phyloP scores from a whole-genome alignment of 257 asterid species.

The Cordia subcordata region DNA sequence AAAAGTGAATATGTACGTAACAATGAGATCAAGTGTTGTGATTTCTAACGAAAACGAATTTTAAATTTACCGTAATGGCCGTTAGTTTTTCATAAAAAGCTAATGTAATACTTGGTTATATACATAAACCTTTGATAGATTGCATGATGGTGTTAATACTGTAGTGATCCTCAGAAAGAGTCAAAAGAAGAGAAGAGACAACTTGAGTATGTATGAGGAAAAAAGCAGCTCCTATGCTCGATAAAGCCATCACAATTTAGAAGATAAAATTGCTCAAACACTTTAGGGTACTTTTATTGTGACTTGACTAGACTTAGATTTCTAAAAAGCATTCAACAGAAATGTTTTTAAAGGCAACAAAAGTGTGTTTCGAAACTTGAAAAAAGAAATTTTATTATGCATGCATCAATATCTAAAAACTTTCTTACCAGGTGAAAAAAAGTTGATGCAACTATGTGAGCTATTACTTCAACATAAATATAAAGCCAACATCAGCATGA shows the following conservation, averaged over 20 bases:
- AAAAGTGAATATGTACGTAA: too few species aligned
- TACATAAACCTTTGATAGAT: too few species aligned
- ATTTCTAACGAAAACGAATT: too few species aligned
- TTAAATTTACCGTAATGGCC: too few species aligned
- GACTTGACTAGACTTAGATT: conserved; percentile 39
- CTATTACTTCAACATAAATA: not conserved
- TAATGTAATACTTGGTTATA: too few species aligned
- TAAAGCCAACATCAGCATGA: conserved; percentile 16
- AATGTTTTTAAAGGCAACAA: conserved; percentile 14
- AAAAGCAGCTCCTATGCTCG: conserved; percentile 31
- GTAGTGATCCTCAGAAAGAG: not conserved
- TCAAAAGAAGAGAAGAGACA: conserved; percentile 32
- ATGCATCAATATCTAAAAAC: conserved; percentile 10
- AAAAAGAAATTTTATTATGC: conserved; percentile 28
- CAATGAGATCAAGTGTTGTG: too few species aligned
- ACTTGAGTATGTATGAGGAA: conserved; percentile 35
- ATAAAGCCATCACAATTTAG: conserved; percentile 39
- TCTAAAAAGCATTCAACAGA: conserved; percentile 31
- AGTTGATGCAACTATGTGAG: conserved; percentile 5
- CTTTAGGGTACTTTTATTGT: conserved; percentile 18
- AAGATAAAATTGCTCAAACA: conserved; percentile 26
- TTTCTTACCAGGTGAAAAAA: too few species aligned
- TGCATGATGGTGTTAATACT: not conserved
- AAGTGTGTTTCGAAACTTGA: conserved; percentile 30
- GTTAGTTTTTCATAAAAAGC: too few species aligned